These are phyloP conservation scores for Pseudogymnoascus sp. DNA, from an alignment of 2,329 filamentous ascomycete genomes.

Conservation along the genomic window DNA sequence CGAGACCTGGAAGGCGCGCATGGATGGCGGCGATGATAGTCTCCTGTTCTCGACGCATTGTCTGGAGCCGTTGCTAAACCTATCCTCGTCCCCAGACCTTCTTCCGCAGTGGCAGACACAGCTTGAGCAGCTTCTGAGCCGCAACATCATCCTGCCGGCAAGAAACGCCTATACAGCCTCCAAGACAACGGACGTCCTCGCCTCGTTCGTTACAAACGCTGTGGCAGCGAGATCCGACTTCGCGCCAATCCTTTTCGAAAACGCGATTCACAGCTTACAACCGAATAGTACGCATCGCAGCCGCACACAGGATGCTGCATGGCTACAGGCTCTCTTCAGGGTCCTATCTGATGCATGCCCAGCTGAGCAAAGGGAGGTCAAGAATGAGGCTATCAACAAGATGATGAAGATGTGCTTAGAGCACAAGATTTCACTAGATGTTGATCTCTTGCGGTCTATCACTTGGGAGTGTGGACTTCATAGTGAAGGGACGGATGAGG, in stretches of 20 bases:
- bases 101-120: conserved; percentile 16
- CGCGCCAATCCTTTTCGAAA: conserved; percentile 36
- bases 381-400: conserved; percentile 20
- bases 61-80: conserved; percentile 21
- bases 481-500: conserved; percentile 29
- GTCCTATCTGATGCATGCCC: conserved; percentile 21
- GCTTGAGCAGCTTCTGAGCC: conserved; percentile 27
- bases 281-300: conserved; percentile 34
- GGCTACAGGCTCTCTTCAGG: conserved; percentile 41
- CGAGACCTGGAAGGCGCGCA: conserved; percentile 23
- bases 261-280: conserved; percentile 37
- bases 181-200: conserved; percentile 18
- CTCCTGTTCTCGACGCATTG: conserved; percentile 26
- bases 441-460: conserved; percentile 27
- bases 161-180: conserved; percentile 17
- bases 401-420: conserved; percentile 30
- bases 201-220: conserved; percentile 12
- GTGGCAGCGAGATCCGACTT: conserved; percentile 27
- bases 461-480: conserved; percentile 24
- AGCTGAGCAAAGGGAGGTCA: conserved; percentile 9
- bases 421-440: conserved; percentile 28
- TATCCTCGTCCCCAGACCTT: background rate
- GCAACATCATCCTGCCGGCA: conserved; percentile 29
- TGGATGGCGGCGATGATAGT: conserved; percentile 17
- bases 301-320: conserved; percentile 37